These are phyloP conservation scores for Vitis cinerea DNA, from an alignment of 164 flowering plant genomes.

Conservation along the genomic window DNA sequence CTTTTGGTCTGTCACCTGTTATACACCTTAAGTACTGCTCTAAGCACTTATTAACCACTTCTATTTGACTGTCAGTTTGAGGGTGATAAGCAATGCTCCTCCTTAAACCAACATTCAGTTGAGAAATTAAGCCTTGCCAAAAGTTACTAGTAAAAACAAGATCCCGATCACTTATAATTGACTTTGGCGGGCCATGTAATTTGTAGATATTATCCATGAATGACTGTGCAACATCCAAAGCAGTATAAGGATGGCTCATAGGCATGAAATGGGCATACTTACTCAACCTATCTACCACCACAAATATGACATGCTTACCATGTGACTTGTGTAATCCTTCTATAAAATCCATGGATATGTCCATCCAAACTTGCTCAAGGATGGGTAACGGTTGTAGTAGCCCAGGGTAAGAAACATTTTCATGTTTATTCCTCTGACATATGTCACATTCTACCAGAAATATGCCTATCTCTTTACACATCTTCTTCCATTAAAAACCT, in stretches of 20 bases:
- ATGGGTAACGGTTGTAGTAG: conserved; percentile 4
- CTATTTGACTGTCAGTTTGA: no score
- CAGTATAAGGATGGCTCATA: background rate
- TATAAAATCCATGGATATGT: no score
- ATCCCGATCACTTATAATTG: no score
- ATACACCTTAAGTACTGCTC: no score
- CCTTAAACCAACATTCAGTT: no score
- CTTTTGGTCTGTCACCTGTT: no score
- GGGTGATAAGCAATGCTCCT: no score
- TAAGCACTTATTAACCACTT: no score
- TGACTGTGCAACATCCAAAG: background rate
- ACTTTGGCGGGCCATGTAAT: background rate
- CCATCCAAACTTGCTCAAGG: background rate
- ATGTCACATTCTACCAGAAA: background rate
- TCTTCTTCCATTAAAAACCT: background rate
- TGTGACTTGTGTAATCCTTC: background rate
- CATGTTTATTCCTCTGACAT: conserved; percentile 5
- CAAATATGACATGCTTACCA: conserved; percentile 1
- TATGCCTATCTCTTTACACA: background rate
- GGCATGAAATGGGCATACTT: conserved; percentile 13
- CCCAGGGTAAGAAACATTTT: background rate
- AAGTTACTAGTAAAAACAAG: no score
- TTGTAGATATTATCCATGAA: background rate
- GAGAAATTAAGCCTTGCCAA: no score
- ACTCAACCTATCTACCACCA: conserved; percentile 12